phyloP scores from a whole-genome alignment of 2,329 filamentous ascomycete genomes.

The Diaporthe ampelina region DNA sequence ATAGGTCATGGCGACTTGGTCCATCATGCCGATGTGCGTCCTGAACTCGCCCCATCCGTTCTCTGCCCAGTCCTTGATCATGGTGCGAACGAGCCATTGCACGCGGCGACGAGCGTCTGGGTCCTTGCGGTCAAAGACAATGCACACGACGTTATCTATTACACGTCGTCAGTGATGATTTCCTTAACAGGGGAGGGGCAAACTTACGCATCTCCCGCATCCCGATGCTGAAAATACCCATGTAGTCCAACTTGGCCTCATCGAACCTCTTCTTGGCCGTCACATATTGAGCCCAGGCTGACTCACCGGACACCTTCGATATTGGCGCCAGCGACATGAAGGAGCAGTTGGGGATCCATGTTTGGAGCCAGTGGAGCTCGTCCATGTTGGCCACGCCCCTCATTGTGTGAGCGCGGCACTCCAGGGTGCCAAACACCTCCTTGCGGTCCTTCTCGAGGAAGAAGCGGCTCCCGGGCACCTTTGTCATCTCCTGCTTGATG shows the following conservation, averaged over 20 bases:
- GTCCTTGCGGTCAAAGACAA: constrained; percentile 58
- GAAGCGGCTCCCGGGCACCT: constrained; percentile 52
- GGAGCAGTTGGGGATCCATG: constrained; percentile 55
- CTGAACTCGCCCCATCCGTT: constrained; percentile 57
- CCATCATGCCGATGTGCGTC: constrained; percentile 56
- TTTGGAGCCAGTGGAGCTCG: constrained; percentile 54
- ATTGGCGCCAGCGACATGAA: constrained; percentile 57
- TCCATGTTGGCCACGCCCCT: constrained; percentile 54
- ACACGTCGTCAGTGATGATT: background rate
- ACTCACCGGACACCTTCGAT: constrained; percentile 50
- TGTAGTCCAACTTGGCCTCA: constrained; percentile 49
- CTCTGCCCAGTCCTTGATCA: constrained; percentile 53
- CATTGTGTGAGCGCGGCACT: constrained; percentile 42
- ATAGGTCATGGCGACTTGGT: constrained; percentile 56
- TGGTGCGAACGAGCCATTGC: constrained; percentile 50
- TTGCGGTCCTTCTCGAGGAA: constrained; percentile 53
- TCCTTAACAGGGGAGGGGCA: background rate
- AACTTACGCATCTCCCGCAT: constrained; percentile 57
- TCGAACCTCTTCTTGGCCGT: constrained; percentile 47
- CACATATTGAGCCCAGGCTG: constrained; percentile 52
- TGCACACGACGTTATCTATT: constrained; percentile 56
- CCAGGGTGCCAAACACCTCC: constrained; percentile 37
- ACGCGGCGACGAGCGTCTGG: constrained; percentile 48
- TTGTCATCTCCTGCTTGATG: constrained; percentile 52
- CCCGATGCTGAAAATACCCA: constrained; percentile 50